Evolutionary conservation across 225 moss, liverwort and hornwort genomes (phyloP), one percentile per base, ranked within the genome.

Genomic region (Antitrichia curtipendula): DNA sequence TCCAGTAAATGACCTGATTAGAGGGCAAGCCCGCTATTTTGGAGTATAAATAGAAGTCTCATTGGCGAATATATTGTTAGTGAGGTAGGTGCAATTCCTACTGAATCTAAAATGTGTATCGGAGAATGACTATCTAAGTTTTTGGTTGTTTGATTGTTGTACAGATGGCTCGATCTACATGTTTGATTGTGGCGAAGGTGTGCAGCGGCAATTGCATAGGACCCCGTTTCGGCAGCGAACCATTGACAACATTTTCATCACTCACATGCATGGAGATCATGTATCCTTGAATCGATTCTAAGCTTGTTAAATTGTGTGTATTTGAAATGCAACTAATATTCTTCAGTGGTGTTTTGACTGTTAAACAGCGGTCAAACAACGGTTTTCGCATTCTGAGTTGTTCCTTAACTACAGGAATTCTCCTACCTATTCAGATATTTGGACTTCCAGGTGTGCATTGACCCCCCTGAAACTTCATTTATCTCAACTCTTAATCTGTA

Each of bases 231-330:
- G 96, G 82, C 96, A 96, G 81, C 92, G 95, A 86, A 95, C 90
- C 57, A 95, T 98, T 41, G 93, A 94, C 91, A 95, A 88, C 87
- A 96, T 98, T 45, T 98, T 98, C 83, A 94, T 98, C n/a, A 97
- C 98, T 69, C 97, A 98, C 86, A 97, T 98, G 98, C 98, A 98
- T 89, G 97, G 98, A 81, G 98, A 98, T 84, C 98, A 98, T 95
- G 96, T 98, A 98, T 98, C 96, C 96, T 95, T 88, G 82, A 87
- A 74, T 45, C 41, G 41, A 87, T 88, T 82, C 29, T 79, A 78
- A 77, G 72, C 41, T 85, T 90, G 47, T 72, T 75, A 50, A 78
- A 25, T 21, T 75, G 57, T 85, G 41, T 63, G 68, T 89, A 77
- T 72, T 61, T 62, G 70, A 50, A 54, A 49, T 77, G 57, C 40